Percentiles rank a stretch among this genome's conserved stretches.
These are phyloP conservation scores for Talaromyces sp. DNA, from an alignment of 2,329 filamentous ascomycete species.

Conservation along the genomic window DNA sequence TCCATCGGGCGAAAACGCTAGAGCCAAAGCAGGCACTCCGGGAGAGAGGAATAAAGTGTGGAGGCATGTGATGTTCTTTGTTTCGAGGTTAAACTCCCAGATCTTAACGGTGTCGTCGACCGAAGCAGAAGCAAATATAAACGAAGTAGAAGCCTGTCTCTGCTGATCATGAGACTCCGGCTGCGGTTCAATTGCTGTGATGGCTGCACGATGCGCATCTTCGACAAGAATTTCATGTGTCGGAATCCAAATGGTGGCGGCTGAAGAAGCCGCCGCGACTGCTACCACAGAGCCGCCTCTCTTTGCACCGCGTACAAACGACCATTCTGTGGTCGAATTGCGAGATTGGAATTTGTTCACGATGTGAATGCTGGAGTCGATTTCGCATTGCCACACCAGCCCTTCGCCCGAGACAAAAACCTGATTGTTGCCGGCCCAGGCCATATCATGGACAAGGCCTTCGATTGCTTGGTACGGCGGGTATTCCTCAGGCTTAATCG, in stretches of 20 bases:
- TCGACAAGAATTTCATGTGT: constrained; percentile 35
- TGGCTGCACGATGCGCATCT: constrained; percentile 35
- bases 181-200: constrained; percentile 39
- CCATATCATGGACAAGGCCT: constrained; percentile 36
- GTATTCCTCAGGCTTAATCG: constrained; percentile 30
- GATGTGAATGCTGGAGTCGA: constrained; percentile 33
- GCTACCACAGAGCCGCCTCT: constrained; percentile 25
- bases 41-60: constrained; percentile 32
- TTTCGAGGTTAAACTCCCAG: constrained; percentile 37
- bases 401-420: constrained; percentile 37
- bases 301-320: constrained; percentile 33
- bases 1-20: constrained; percentile 43
- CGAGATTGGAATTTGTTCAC: constrained; percentile 27
- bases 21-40: constrained; percentile 33
- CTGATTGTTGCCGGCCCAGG: constrained; percentile 33
- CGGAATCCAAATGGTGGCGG: constrained; percentile 40
- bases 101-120: constrained; percentile 40
- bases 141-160: constrained; percentile 18
- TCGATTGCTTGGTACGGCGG: constrained; percentile 30
- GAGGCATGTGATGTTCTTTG: constrained; percentile 29
- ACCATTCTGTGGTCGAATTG: constrained; percentile 31
- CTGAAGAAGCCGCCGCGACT: constrained; percentile 34
- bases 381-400: constrained; percentile 33
- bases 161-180: constrained; percentile 24
- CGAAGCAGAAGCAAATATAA: constrained; percentile 40